Evolutionary conservation across 768 basidiomycete species (phyloP).

Genomic region (Mycena belliarum): DNA sequence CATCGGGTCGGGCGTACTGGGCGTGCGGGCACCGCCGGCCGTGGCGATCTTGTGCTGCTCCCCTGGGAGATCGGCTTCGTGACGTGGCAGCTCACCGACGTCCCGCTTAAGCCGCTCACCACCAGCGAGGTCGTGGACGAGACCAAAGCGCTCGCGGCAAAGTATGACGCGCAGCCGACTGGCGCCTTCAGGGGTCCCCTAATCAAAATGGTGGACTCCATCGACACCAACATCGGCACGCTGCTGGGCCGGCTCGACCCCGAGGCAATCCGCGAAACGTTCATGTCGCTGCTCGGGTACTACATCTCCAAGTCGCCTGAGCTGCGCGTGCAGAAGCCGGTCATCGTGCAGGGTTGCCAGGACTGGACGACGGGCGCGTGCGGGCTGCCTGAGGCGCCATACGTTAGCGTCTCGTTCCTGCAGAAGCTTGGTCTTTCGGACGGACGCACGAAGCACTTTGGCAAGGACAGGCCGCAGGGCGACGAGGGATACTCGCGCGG

Average conservation of each 20-base stretch:
- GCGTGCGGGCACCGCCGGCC: conserved; percentile 60
- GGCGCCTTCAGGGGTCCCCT: no score
- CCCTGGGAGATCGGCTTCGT: conserved; percentile 80
- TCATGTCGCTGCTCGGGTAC: conserved; percentile 71
- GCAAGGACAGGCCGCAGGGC: no score
- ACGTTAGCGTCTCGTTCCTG: conserved; percentile 52
- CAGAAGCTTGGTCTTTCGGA: conserved; percentile 37
- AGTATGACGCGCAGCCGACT: no score
- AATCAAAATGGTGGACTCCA: conserved; percentile 25
- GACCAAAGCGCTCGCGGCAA: conserved; percentile 44
- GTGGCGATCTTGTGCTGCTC: conserved; percentile 78
- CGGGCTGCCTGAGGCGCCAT: conserved; percentile 54
- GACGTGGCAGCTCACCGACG: conserved; percentile 56
- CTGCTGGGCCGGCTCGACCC: conserved; percentile 42
- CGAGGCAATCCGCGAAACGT: conserved; percentile 57
- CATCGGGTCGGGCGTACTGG: conserved; percentile 88
- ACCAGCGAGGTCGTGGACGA: conserved; percentile 47
- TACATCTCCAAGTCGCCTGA: conserved; percentile 56
- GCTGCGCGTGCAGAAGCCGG: conserved; percentile 44
- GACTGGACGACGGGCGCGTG: conserved; percentile 60
- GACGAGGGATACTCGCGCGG: neutral
- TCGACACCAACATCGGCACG: conserved; percentile 31
- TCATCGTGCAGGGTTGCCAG: conserved; percentile 57
- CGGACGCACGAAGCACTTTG: conserved; percentile 20
- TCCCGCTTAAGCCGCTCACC: conserved; percentile 69